Percentiles rank a stretch among this genome's conserved stretches.
Evolutionary conservation across 176 grass and related monocot species (phyloP).

Genomic region (Aegilops sharonensis): DNA sequence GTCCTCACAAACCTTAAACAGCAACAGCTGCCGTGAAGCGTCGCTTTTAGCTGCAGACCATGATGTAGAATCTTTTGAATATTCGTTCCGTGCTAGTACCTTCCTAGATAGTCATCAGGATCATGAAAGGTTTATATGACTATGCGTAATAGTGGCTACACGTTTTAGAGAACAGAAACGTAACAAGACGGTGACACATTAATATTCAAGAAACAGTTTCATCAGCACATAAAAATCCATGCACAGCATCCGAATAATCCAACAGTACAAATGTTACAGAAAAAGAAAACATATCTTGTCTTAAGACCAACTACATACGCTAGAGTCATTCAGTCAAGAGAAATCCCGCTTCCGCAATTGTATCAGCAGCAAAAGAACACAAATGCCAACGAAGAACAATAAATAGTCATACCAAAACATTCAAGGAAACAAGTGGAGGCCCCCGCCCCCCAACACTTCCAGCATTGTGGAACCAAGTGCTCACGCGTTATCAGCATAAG

Average conservation of each 20-base stretch:
- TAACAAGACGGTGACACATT: too few species aligned
- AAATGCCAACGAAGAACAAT: conserved; percentile 12
- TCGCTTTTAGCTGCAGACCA: background rate
- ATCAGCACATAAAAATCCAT: conserved; percentile 1
- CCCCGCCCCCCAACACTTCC: background rate
- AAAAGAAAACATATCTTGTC: background rate
- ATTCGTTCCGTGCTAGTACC: background rate
- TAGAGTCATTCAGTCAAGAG: conserved; percentile 23
- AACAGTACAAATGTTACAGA: conserved; percentile 14
- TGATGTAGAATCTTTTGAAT: background rate
- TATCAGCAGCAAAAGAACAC: conserved; percentile 38
- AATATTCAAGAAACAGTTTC: background rate
- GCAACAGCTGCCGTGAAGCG: background rate
- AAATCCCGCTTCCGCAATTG: conserved; percentile 52
- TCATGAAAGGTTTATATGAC: background rate
- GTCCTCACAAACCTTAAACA: too few species aligned
- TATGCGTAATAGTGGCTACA: background rate
- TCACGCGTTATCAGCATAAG: conserved; percentile 61
- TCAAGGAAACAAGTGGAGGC: background rate
- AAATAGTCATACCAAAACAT: conserved; percentile 10
- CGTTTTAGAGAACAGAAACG: background rate
- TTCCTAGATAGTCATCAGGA: background rate
- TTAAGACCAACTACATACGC: conserved; percentile 21
- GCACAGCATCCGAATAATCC: background rate
- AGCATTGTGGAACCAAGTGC: conserved; percentile 5